These are phyloP conservation scores for Ophidiomyces ophidiicola DNA, from an alignment of 2,329 filamentous ascomycete genomes.

Conservation along the genomic window DNA sequence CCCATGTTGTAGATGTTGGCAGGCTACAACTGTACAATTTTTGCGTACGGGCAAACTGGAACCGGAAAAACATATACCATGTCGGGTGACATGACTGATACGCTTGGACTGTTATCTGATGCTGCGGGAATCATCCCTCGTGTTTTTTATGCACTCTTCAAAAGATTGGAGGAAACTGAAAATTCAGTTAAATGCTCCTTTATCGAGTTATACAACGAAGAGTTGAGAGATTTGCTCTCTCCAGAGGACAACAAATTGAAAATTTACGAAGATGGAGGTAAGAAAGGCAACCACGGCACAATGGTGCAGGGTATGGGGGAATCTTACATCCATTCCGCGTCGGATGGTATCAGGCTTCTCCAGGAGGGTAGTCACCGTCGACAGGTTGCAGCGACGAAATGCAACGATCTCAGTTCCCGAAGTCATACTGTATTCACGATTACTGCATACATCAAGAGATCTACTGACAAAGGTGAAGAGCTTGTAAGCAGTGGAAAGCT, in stretches of 20 bases:
- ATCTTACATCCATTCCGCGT: constrained; percentile 73
- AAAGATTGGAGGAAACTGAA: constrained; percentile 70
- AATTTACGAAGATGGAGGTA: constrained; percentile 71
- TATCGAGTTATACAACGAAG: constrained; percentile 97
- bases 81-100: constrained; percentile 93
- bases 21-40: constrained; percentile 96
- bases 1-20: constrained; percentile 57
- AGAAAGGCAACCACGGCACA: constrained; percentile 66
- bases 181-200: constrained; percentile 95
- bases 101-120: constrained; percentile 72
- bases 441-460: constrained; percentile 76
- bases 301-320: constrained; percentile 98
- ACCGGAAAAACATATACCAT: constrained; percentile 99
- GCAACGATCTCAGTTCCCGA: constrained; percentile 92
- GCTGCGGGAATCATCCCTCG: constrained; percentile 91
- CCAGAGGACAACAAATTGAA: constrained; percentile 81
- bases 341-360: constrained; percentile 75
- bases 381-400: constrained; percentile 98
- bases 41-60: constrained; percentile 94
- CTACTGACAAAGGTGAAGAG: constrained; percentile 72
- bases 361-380: constrained; percentile 83
- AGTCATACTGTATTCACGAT: constrained; percentile 98
- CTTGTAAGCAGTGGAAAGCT: constrained; percentile 84
- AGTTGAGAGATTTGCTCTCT: constrained; percentile 78
- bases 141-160: constrained; percentile 74